Percentiles rank a stretch among this genome's conserved stretches.
Conservation (phyloP, 352 stramenopile genomes). For the Globisporangium middletonii region DNA sequence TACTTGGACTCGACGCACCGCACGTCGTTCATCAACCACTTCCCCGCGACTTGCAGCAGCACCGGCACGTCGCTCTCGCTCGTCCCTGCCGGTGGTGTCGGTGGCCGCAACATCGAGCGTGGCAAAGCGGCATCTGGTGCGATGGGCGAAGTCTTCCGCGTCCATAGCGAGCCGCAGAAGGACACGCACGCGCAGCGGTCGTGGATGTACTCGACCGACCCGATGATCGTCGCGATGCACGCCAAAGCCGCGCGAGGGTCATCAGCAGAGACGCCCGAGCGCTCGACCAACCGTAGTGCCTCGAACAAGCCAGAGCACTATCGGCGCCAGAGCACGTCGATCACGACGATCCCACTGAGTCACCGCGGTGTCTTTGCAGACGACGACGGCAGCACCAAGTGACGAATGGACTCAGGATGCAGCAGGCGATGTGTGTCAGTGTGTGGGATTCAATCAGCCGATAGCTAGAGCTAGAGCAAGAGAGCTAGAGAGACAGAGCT, state of each 20-base stretch:
- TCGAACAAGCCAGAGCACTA: conserved; percentile 17
- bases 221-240: conserved; percentile 51
- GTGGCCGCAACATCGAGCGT: conserved; percentile 37
- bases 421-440: too few relatives aligned
- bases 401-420: too few relatives aligned
- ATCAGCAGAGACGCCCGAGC: background rate
- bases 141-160: conserved; percentile 59
- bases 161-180: conserved; percentile 48
- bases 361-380: conserved; percentile 64
- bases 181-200: conserved; percentile 68
- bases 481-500: too few relatives aligned
- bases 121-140: conserved; percentile 58
- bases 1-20: conserved; percentile 65
- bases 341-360: conserved; percentile 44
- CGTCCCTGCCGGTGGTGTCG: conserved; percentile 37
- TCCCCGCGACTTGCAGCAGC: conserved; percentile 2
- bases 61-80: conserved; percentile 12
- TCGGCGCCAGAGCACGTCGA: conserved; percentile 41
- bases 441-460: too few relatives aligned
- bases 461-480: too few relatives aligned
- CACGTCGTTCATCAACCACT: conserved; percentile 46
- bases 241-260: conserved; percentile 17
- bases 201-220: conserved; percentile 73
- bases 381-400: conserved; percentile 19
- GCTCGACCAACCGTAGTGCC: too few relatives aligned